Evolutionary conservation across 2,329 filamentous ascomycete genomes (phyloP), one percentile per base, ranked within the genome.

Genomic region (Botrytis sinoallii): DNA sequence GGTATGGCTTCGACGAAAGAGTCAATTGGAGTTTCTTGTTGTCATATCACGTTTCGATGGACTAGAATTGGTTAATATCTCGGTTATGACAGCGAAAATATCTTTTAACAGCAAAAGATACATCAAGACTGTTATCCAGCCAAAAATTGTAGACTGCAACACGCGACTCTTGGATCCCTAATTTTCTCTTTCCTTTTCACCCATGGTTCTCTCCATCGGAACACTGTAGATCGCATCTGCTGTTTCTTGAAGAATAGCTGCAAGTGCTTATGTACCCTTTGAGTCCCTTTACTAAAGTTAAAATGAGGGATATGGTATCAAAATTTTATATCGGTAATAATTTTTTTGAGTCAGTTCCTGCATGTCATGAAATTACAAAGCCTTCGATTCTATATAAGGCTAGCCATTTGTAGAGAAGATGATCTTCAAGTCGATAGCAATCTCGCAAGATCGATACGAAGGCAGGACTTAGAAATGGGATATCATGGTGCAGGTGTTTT

Each of bases 31-130:
- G 25, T 52, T 52, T 52, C 44, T 52, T n/a, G 10, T n/a, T n/a
- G 25, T 52, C 48, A 16, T n/a, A 16, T 6, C 5, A 0, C 10
- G 1, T 14, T 25, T 14, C 6, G 12, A 22, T n/a, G 9, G 1
- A 14, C 5, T 52, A 5, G 4, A n/a, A 52, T n/a, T 1, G 25
- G 10, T n/a, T 52, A 52, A 52, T n/a, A 1, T n/a, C 25, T 55
- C 25, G 12, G 48, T n/a, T 3, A n/a, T 55, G 48, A n/a, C 12
- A 55, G 48, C 12, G 25, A n/a, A 4, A 55, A 14, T 16, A n/a
- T 16, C 4, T 16, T 7, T n/a, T 12, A 2, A 16, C 7, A 0
- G 48, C 48, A 55, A 55, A 55, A n/a, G 2, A n/a, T 52, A 3
- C 9, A 6, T n/a, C 8, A 2, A 6, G 0, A 12, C 25, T 55